A percentile compares a stretch with the other conserved stretches of the same genome.
Evolutionary conservation across 495 filamentous ascomycete genomes (phyloP).

Genomic region (Collariella sp.): DNA sequence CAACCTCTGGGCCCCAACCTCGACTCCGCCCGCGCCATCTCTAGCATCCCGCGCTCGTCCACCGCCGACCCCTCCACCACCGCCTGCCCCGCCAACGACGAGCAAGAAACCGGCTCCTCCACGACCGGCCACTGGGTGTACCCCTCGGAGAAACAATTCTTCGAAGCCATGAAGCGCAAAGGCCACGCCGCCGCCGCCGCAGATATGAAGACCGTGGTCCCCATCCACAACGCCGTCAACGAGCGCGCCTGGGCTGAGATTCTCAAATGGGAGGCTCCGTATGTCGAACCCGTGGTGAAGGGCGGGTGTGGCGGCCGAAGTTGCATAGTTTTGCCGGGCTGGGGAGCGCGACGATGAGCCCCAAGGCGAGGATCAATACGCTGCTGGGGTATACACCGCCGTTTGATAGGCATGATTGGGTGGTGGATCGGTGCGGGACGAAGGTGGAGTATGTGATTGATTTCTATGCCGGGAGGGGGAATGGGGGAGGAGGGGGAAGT

Average conservation of each 20-base stretch:
- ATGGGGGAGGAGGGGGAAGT: conserved; percentile 45
- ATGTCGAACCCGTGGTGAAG: conserved; percentile 29
- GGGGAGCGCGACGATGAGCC: conserved; percentile 57
- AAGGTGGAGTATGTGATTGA: conserved; percentile 93
- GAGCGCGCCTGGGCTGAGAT: conserved; percentile 83
- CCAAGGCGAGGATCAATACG: conserved; percentile 71
- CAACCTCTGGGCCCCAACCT: too few species aligned
- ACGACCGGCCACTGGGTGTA: conserved; percentile 85
- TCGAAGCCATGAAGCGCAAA: conserved; percentile 88
- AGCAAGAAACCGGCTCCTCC: conserved; percentile 65
- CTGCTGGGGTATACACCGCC: conserved; percentile 79
- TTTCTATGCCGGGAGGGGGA: conserved; percentile 77
- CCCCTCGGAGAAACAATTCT: conserved; percentile 92
- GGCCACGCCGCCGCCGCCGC: conserved; percentile 47
- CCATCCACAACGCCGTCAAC: conserved; percentile 97
- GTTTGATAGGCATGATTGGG: conserved; percentile 97
- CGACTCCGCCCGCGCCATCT: conserved; percentile 61
- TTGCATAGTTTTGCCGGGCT: conserved; percentile 78
- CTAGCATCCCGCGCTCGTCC: conserved; percentile 66
- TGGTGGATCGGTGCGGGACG: conserved; percentile 87
- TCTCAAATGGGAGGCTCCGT: conserved; percentile 69
- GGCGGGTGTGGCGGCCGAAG: conserved; percentile 64
- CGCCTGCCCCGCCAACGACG: conserved; percentile 54
- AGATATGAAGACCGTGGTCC: conserved; percentile 84
- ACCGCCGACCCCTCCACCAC: conserved; percentile 38